Evolutionary conservation across 163 green algal genomes (phyloP), one percentile per base, ranked within the genome.

Genomic region (Scenedesmus sp.): DNA sequence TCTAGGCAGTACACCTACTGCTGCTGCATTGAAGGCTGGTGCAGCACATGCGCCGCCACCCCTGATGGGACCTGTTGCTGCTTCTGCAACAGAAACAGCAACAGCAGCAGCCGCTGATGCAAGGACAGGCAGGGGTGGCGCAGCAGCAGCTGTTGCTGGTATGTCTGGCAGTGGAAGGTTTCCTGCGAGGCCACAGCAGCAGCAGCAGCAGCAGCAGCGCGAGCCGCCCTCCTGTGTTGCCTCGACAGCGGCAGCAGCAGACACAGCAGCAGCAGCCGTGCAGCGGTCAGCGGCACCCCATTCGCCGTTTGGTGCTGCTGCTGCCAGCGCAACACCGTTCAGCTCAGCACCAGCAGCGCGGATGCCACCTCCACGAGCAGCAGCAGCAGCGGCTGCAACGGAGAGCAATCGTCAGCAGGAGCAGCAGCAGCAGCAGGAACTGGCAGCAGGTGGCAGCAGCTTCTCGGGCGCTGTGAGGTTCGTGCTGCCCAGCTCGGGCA

Each of bases 241-340:
- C n/a, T n/a, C n/a, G n/a, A n/a, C n/a, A n/a, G n/a, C n/a, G n/a
- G n/a, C n/a, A n/a, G n/a, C 84, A 89, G 84, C 84, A 89, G 84
- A 61, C 18, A 9, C 85, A 83, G 65, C 85, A 83, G 68, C 68
- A 37, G 78, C 78, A 33, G 5, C 7, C 22, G 20, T 33, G 78
- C 78, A 49, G 78, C 42, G 15, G 20, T 42, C 78, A 30, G 42
- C 78, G 7, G 42, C 42, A 26, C 24, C 30, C 44, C 51, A 84
- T 33, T 89, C 85, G 24, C 85, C 85, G 1, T 89, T 89, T 76
- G 85, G 85, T 73, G 85, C 85, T 70, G 85, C 85, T 53, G 59
- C 85, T 68, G 85, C 68, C 24, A 76, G 22, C 22, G 37, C 68
- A 22, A 30, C 40, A 5, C 85, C 85, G 22, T 89, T 89, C 68